Evolutionary conservation across 1,284 basidiomycete genomes (phyloP), one percentile per base, ranked within the genome.

Genomic region (Cutaneotrichosporon spelunceum): DNA sequence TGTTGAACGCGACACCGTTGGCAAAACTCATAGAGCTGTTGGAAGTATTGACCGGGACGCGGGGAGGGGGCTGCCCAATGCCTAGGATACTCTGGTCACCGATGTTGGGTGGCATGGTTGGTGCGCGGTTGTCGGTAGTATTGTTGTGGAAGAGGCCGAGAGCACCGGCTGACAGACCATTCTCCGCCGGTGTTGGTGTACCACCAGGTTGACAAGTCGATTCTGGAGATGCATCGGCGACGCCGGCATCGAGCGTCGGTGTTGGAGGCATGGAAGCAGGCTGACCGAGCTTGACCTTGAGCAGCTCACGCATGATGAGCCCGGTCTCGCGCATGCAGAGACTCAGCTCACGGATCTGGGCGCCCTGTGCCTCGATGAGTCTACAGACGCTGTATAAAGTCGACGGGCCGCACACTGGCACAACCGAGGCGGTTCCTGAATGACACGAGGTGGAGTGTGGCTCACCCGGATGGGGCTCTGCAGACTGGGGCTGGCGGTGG

Each of bases 1-100:
- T 50, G 26, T 50, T 50, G 27, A 50, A 50, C 27, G 48, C 26
- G 48, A 30, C 48, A n/a, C 48, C 48, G 14, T 50, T 50, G 8
- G 48, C 27, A 27, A 30, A 50, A 9, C 27, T 19, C n/a, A 27
- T 13, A 19, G 48, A 10, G 24, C n/a, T 42, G 39, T 42, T 42
- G 39, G 39, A 19, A 16, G 39, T 2, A 19, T 42, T 19, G 1
- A n/a, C 14, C 13, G 48, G 27, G 8, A 6, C 13, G 27, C 48
- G 48, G 8, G 13, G 26, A 13, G 27, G 27, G 4, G 48, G 48
- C 7, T 50, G 48, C 16, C 48, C 48, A 14, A 50, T 27, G 13
- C 48, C 48, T 16, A 50, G 48, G 19, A 29, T 9, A 16, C 48
- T 30, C 26, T 27, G 50, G 21, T 34, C 50, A 33, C 39, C 39